Conservation (phyloP, 805 yeast genomes). For the Suhomyces sp. region DNA sequence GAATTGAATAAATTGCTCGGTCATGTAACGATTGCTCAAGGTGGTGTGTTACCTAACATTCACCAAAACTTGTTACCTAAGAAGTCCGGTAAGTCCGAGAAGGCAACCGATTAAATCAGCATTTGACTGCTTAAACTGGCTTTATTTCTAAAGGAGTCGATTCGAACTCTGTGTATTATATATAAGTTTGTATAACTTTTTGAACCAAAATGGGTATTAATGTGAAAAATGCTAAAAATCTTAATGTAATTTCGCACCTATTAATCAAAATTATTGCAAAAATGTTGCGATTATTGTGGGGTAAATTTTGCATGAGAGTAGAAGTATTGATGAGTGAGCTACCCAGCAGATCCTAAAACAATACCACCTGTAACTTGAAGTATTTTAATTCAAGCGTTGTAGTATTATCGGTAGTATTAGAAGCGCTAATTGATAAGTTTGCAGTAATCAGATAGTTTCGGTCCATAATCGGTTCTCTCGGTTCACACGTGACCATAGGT, state of each 20-base stretch:
- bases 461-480: not conserved
- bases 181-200: not conserved
- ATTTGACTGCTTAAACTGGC: not conserved
- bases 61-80: slow-evolving; percentile 89
- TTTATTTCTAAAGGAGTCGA: not conserved
- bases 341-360: not conserved
- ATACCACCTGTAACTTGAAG: not conserved
- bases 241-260: not conserved
- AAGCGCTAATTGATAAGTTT: not conserved
- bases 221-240: not conserved
- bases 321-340: not conserved
- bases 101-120: slow-evolving; percentile 41
- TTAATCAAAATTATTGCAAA: not conserved
- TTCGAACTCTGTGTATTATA: slow-evolving; percentile 4
- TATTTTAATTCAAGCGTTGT: not conserved
- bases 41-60: slow-evolving; percentile 98
- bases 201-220: not conserved
- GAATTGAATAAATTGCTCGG: slow-evolving; percentile 91
- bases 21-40: slow-evolving; percentile 89
- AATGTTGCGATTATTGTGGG: not conserved
- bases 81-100: slow-evolving; percentile 59
- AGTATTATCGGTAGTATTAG: not conserved
- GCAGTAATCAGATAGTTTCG: not conserved
- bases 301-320: not conserved
- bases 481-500: not conserved